A percentile compares a stretch with the other conserved stretches of the same genome.
phyloP scores from a whole-genome alignment of 345 rosid genomes.

The Eucalyptus polyanthemos region DNA sequence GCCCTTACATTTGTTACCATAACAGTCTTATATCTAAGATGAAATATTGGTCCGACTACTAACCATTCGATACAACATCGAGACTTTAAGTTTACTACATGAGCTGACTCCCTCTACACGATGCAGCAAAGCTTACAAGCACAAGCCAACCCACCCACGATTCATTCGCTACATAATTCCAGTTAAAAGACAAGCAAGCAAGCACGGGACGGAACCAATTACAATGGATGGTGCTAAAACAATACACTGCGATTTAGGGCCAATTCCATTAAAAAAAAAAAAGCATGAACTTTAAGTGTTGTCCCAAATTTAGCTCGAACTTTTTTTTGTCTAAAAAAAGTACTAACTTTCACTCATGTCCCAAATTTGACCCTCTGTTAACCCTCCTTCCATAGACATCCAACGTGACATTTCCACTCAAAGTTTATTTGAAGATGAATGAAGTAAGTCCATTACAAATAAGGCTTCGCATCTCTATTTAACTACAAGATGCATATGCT shows the following conservation, averaged over 20 bases:
- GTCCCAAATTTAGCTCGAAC: fast-evolving
- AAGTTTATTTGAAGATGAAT: too few species aligned
- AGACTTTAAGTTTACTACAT: neutral
- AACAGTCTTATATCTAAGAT: neutral
- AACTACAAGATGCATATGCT: too few species aligned
- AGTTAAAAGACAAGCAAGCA: neutral
- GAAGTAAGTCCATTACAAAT: too few species aligned
- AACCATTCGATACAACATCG: neutral
- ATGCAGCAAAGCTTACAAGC: neutral
- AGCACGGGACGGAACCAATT: neutral
- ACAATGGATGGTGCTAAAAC: neutral
- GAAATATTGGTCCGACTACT: neutral
- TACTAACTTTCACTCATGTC: fast-evolving
- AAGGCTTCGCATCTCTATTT: too few species aligned
- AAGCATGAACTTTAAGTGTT: too few species aligned
- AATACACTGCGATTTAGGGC: neutral
- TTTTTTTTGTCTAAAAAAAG: too few species aligned
- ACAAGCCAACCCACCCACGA: neutral
- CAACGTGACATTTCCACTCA: too few species aligned
- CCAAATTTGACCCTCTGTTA: too few species aligned
- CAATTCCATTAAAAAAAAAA: too few species aligned
- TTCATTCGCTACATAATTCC: neutral
- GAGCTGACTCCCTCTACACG: neutral
- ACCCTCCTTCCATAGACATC: too few species aligned
- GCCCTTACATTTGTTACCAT: neutral